These are phyloP conservation scores for Penicillium italicum DNA, from an alignment of 2,329 filamentous ascomycete genomes.

Conservation along the genomic window DNA sequence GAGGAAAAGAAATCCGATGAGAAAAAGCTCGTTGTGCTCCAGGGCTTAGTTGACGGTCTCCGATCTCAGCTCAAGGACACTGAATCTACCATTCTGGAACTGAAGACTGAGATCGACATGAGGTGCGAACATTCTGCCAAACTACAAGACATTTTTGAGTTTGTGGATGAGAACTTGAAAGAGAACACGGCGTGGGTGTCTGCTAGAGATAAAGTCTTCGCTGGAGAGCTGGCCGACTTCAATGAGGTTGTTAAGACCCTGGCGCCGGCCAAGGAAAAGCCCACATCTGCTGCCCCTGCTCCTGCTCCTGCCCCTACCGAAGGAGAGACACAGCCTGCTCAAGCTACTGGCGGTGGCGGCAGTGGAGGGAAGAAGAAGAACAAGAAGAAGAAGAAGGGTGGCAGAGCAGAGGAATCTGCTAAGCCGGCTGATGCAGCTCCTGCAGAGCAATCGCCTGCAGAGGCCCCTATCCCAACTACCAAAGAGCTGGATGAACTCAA, in stretches of 20 bases:
- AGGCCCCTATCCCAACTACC: constrained; percentile 32
- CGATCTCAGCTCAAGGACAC: constrained; percentile 53
- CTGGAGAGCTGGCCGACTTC: constrained; percentile 36
- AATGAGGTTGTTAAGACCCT: constrained; percentile 35
- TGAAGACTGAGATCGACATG: constrained; percentile 43
- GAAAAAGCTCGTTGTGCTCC: constrained; percentile 54
- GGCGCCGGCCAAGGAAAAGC: constrained; percentile 19
- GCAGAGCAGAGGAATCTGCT: constrained; percentile 45
- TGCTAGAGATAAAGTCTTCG: constrained; percentile 32
- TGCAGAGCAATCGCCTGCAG: constrained; percentile 22
- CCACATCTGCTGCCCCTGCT: constrained; percentile 2
- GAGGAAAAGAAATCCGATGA: constrained; percentile 42
- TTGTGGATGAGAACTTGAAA: constrained; percentile 40
- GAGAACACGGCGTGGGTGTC: constrained; percentile 36
- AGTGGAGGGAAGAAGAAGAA: constrained; percentile 65
- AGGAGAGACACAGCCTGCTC: constrained; percentile 20
- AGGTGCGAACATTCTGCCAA: constrained; percentile 36
- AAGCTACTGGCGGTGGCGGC: constrained; percentile 16
- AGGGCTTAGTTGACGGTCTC: constrained; percentile 54
- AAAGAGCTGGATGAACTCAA: constrained; percentile 32
- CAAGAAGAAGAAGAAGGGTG: constrained; percentile 82
- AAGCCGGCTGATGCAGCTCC: constrained; percentile 22
- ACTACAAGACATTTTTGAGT: constrained; percentile 37
- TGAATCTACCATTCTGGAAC: constrained; percentile 47
- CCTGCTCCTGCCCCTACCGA: constrained; percentile 14